Evolutionary conservation across 306 rosid species (phyloP), one percentile per base, ranked within the genome.

Genomic region (Dalbergia oliveri): DNA sequence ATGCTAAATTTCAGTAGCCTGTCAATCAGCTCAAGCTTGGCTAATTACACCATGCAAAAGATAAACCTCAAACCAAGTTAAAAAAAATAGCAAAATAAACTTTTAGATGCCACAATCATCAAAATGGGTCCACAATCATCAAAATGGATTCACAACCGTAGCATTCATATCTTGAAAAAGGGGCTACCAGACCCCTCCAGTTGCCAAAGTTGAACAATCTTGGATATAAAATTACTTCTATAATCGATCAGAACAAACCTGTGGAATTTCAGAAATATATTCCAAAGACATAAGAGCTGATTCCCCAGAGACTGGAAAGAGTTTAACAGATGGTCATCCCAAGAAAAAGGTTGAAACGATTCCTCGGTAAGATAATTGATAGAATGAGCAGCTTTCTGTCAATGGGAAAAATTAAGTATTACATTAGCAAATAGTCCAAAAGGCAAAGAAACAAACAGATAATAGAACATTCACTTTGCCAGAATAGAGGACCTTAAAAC

Each of bases 221-320:
- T 44, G 44, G 82, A 79, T 10, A 83, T 37, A 10, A 41, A 73
- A 79, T 66, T 43, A 61, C 47, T 31, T 62, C 54, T 41, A 53
- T 34, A 73, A 73, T 67, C 75, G 59, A 45, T 53, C 15, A 23
- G 81, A 54, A 73, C 82, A 73, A 66, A 95, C 99, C 99, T 93
- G 88, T 93, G 99, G 85, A 95, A 95, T 45, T 83, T 86, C 84
- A 93, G 66, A 89, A 93, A 95, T n/a, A 79, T 85, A 72, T 89
- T 95, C 98, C 99, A 95, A 72, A 95, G 87, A 85, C 73, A 80
- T 13, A 76, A 76, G 35, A 93, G 84, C 88, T 89, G 94, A 79
- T 91, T 90, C 5, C 97, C 98, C 85, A 93, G 74, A 65, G 84
- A 73, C 83, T 82, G 89, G 44, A 88, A 86, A 31, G 67, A 77